Conservation (phyloP, 345 rosid species). For the Rhizophora mangle region DNA sequence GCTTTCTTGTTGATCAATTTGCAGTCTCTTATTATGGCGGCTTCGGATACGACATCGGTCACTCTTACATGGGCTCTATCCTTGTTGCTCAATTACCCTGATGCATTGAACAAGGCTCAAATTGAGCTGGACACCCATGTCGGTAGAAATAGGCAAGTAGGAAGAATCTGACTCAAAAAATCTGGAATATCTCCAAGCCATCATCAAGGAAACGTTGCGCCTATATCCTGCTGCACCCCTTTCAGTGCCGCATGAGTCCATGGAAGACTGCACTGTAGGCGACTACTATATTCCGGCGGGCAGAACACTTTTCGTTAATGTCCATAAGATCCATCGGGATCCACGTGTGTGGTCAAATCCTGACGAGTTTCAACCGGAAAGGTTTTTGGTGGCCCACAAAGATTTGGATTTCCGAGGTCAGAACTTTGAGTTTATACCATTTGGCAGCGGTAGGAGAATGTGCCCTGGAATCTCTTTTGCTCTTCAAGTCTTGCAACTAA, state of each 20-base stretch:
- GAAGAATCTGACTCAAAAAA: slow-evolving; percentile 9
- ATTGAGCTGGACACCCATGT: background rate
- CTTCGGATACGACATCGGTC: background rate
- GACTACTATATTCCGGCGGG: slow-evolving; percentile 8
- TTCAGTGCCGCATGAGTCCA: background rate
- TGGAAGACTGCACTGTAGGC: slow-evolving; percentile 6
- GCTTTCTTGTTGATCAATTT: too few relatives aligned
- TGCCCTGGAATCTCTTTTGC: slow-evolving; percentile 6
- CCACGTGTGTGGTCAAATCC: background rate
- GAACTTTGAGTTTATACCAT: slow-evolving; percentile 3
- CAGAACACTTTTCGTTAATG: background rate
- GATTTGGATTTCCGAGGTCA: background rate
- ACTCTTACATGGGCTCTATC: slow-evolving; percentile 9
- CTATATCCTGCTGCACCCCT: background rate
- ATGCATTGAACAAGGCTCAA: slow-evolving; percentile 5
- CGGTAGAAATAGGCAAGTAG: slow-evolving; percentile 2
- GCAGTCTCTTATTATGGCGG: slow-evolving; percentile 6
- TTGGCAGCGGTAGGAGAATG: slow-evolving; percentile 10
- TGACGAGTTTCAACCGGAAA: background rate
- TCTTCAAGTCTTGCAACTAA: slow-evolving; percentile 7
- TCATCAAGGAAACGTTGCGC: slow-evolving; percentile 14
- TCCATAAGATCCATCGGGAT: slow-evolving; percentile 13
- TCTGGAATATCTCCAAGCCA: slow-evolving; percentile 6
- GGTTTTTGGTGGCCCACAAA: background rate
- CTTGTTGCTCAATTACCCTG: background rate